A percentile compares a stretch with the other conserved stretches of the same genome.
These are phyloP conservation scores for Clathrospora elynae DNA, from an alignment of 2,329 filamentous ascomycete genomes.

Conservation along the genomic window DNA sequence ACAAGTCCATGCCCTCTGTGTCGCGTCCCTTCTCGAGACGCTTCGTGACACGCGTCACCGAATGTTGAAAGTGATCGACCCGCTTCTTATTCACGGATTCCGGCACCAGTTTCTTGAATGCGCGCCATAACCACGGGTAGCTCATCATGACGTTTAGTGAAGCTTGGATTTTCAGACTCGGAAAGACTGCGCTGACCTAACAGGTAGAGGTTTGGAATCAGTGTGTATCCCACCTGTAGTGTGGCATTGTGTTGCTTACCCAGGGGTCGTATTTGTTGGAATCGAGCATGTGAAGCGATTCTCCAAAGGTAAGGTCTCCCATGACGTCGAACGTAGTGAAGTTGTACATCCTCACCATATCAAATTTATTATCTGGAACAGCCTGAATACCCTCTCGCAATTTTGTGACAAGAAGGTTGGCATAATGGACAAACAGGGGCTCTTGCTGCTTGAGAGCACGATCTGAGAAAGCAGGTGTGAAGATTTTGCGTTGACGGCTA, in stretches of 20 bases:
- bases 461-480: slow-evolving; percentile 51
- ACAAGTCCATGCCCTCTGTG: slow-evolving; percentile 46
- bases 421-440: slow-evolving; percentile 49
- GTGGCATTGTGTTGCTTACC: slow-evolving; percentile 2
- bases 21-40: slow-evolving; percentile 35
- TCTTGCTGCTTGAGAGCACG: slow-evolving; percentile 51
- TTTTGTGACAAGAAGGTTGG: slow-evolving; percentile 48
- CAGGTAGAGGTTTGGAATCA: too few species aligned
- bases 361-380: slow-evolving; percentile 37
- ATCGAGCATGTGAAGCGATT: slow-evolving; percentile 39
- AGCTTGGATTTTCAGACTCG: slow-evolving; percentile 19
- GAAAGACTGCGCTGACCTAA: slow-evolving; percentile 33
- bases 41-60: slow-evolving; percentile 34
- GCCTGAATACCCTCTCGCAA: slow-evolving; percentile 40
- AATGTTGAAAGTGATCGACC: slow-evolving; percentile 24
- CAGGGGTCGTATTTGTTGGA: slow-evolving; percentile 31
- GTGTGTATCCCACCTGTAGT: slow-evolving; percentile 7
- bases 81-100: slow-evolving; percentile 17
- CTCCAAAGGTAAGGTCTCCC: slow-evolving; percentile 42
- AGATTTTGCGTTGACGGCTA: slow-evolving; percentile 46
- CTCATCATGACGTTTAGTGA: slow-evolving; percentile 12
- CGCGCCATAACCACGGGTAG: slow-evolving; percentile 15
- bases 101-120: slow-evolving; percentile 12
- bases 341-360: slow-evolving; percentile 44
- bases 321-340: slow-evolving; percentile 44